Percentiles rank a stretch among this genome's conserved stretches.
Conservation (phyloP, 2,329 filamentous ascomycete species). For the Passalora sequoiae region DNA sequence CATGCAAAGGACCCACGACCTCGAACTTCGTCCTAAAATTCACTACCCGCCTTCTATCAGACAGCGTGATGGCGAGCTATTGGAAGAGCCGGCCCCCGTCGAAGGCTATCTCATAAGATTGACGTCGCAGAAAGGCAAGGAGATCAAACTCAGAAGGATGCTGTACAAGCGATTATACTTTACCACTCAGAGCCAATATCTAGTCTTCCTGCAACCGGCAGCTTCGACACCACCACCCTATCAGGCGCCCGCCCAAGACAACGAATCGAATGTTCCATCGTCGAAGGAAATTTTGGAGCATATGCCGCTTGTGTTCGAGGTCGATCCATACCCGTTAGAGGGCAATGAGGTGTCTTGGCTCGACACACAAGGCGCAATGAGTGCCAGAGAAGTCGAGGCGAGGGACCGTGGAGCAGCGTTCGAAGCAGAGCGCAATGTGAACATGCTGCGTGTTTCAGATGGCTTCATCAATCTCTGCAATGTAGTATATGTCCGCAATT, state of each 20-base stretch:
- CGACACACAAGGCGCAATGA: constrained; percentile 31
- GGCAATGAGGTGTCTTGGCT: constrained; percentile 56
- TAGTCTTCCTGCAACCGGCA: constrained; percentile 58
- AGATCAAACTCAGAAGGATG: constrained; percentile 54
- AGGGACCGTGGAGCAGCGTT: constrained; percentile 57
- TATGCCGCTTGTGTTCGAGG: constrained; percentile 57
- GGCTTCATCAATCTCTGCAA: constrained; percentile 59
- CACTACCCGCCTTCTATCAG: constrained; percentile 56
- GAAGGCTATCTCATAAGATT: constrained; percentile 63
- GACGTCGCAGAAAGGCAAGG: constrained; percentile 57
- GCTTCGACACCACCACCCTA: constrained; percentile 54
- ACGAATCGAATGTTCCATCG: constrained; percentile 47
- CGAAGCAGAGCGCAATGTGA: constrained; percentile 54
- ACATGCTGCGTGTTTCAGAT: constrained; percentile 56
- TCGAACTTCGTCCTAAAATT: constrained; percentile 60
- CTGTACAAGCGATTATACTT: constrained; percentile 64
- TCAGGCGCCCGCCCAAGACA: constrained; percentile 41
- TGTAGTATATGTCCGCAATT: constrained; percentile 53
- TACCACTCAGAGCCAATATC: constrained; percentile 57
- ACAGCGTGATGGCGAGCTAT: constrained; percentile 39
- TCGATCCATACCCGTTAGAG: constrained; percentile 55
- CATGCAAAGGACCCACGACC: constrained; percentile 61
- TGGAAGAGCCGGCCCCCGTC: constrained; percentile 57
- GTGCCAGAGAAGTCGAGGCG: constrained; percentile 41
- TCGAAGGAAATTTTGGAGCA: constrained; percentile 51